Evolutionary conservation across 352 stramenopile species (phyloP).

Genomic region (Pythium graminicola): DNA sequence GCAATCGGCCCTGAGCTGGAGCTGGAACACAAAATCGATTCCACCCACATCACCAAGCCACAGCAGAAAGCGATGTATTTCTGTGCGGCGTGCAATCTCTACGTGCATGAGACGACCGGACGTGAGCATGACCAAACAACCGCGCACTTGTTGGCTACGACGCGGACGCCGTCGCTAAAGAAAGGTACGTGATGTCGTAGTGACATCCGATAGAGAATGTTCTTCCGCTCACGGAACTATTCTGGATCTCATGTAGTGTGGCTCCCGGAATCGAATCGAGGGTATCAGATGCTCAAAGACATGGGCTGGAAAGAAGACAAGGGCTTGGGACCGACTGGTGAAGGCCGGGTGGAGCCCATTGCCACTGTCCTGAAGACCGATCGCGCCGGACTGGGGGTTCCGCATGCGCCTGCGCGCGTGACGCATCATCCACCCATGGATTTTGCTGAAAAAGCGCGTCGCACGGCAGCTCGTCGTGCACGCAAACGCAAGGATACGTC

Average conservation of each 20-base stretch:
- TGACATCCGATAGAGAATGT: background rate
- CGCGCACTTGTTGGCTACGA: slow-evolving; percentile 40
- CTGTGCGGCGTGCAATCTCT: slow-evolving; percentile 51
- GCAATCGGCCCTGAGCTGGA: no score
- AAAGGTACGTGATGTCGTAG: slow-evolving; percentile 32
- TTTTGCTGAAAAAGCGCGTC: slow-evolving; percentile 27
- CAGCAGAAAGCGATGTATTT: slow-evolving; percentile 41
- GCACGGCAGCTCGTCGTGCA: slow-evolving; percentile 34
- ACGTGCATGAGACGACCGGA: slow-evolving; percentile 45
- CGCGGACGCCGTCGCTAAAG: slow-evolving; percentile 34
- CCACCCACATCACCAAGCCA: slow-evolving; percentile 2
- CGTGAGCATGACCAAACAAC: slow-evolving; percentile 50
- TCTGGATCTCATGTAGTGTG: slow-evolving; percentile 30
- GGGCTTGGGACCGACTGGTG: slow-evolving; percentile 29
- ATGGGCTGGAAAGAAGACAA: slow-evolving; percentile 51
- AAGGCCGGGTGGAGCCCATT: slow-evolving; percentile 41
- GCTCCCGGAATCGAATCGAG: slow-evolving; percentile 61
- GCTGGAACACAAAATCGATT: background rate
- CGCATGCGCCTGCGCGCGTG: slow-evolving; percentile 20
- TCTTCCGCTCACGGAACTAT: background rate
- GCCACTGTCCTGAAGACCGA: slow-evolving; percentile 51
- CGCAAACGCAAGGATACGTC: slow-evolving; percentile 42
- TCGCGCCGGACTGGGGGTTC: slow-evolving; percentile 32
- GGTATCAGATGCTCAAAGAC: slow-evolving; percentile 47
- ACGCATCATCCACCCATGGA: slow-evolving; percentile 39